phyloP scores from a whole-genome alignment of 2,329 filamentous ascomycete species.

The Xylogone sp. region DNA sequence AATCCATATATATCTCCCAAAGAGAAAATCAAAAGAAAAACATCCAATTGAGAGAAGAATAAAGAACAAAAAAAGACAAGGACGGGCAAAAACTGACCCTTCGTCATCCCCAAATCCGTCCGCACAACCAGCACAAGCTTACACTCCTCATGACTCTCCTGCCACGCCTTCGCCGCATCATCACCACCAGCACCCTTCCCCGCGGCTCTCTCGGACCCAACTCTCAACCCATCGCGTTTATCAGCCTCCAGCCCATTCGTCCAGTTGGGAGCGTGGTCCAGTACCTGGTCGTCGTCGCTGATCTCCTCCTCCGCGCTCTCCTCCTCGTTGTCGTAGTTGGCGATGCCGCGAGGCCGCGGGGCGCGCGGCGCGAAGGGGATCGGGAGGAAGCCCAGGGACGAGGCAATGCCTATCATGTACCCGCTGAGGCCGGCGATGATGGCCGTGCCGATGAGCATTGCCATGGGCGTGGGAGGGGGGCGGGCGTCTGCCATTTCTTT shows the following conservation, averaged over 20 bases:
- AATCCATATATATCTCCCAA: neutral
- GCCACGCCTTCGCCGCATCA: conserved; percentile 36
- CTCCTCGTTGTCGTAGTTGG: conserved; percentile 53
- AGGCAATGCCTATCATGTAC: conserved; percentile 74
- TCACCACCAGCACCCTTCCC: conserved; percentile 42
- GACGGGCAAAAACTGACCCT: conserved; percentile 55
- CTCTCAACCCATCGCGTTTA: conserved; percentile 50
- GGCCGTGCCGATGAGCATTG: conserved; percentile 68
- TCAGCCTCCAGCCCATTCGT: conserved; percentile 58
- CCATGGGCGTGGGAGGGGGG: conserved; percentile 26
- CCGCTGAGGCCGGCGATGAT: conserved; percentile 72
- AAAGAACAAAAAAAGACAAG: neutral
- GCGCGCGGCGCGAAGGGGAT: conserved; percentile 32
- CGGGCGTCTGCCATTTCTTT: conserved; percentile 22
- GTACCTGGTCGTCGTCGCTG: conserved; percentile 43
- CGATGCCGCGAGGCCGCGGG: conserved; percentile 43
- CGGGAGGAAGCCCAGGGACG: conserved; percentile 70
- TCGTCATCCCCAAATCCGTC: conserved; percentile 95
- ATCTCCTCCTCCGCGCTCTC: conserved; percentile 69
- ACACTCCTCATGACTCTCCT: conserved; percentile 68
- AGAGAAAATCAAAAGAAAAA: neutral
- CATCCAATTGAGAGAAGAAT: neutral
- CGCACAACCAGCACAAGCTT: conserved; percentile 90
- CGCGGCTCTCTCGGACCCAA: conserved; percentile 23
- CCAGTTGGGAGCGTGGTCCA: conserved; percentile 68